Evolutionary conservation across 2,329 filamentous ascomycete species (phyloP), one percentile per base, ranked within the genome.

Genomic region (Exophiala viscosa): DNA sequence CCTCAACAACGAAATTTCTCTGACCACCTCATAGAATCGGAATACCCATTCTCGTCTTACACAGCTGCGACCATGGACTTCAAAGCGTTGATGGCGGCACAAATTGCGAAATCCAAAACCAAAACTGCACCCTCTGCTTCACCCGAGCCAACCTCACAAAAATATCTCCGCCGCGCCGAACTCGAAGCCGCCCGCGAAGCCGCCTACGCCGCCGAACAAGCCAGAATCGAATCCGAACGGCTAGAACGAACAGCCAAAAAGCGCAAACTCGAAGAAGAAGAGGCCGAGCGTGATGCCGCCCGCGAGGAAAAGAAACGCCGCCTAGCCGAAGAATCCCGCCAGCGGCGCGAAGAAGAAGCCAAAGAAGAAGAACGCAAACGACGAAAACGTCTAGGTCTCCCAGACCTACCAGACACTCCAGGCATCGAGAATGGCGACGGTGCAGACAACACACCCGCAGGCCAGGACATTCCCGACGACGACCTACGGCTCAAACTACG

Each of bases 251-350:
- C 82, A 1, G 79, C 81, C 1, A 84, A 86, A 62, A 97, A 97
- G 73, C 88, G 92, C 62, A 93, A 95, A 70, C 81, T 84, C 18
- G 92, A 97, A 48, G 91, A 96, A 33, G 91, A 96, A 20, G 87
- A 88, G 51, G 84, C 84, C 2, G 80, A 83, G 18, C 85, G 86
- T 59, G 81, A 82, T 59, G 80, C 77, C 10, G 76, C 77, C 23
- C 82, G 90, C 11, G 88, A 95, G 59, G 89, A 93, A 65, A 96
- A 96, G 76, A 84, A 86, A 48, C 81, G 82, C 54, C 80, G 80
- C 55, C 76, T 99, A 3, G 92, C 90, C 0, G 90, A 95, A 58
- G 89, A 96, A 65, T 89, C 87, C 44, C 79, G 81, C 47, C 74
- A 73, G 58, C 77, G 83, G 58, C 78, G 85, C 36, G 86, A 92